phyloP scores from a whole-genome alignment of 2,329 filamentous ascomycete species.

The Dryadomyces quercivorus region DNA sequence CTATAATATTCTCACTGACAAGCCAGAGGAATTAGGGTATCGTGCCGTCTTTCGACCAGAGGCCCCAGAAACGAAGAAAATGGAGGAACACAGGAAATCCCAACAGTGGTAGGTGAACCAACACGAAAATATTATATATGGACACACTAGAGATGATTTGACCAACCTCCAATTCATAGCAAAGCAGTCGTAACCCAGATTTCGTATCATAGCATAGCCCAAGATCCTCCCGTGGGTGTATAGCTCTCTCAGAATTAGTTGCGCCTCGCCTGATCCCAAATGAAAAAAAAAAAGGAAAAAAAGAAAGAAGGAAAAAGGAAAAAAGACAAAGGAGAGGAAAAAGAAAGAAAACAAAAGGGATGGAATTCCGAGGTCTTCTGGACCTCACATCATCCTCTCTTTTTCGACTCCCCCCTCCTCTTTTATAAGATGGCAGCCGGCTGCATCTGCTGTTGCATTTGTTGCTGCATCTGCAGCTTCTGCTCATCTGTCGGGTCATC shows the following conservation, averaged over 20 bases:
- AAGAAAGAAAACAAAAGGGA: background rate
- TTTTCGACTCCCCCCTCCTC: background rate
- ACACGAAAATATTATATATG: background rate
- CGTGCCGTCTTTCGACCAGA: background rate
- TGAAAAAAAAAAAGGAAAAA: slow-evolving; percentile 1
- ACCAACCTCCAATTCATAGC: slow-evolving; percentile 1
- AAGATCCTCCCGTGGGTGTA: background rate
- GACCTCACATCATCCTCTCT: background rate
- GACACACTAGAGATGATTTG: background rate
- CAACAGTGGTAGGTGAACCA: background rate
- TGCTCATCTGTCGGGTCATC: slow-evolving; percentile 56
- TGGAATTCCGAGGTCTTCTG: background rate
- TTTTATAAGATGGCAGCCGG: background rate
- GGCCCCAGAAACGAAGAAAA: background rate
- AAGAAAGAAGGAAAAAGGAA: background rate
- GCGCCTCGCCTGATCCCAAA: slow-evolving; percentile 2
- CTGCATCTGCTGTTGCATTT: background rate
- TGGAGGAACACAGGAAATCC: background rate
- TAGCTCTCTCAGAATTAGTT: background rate
- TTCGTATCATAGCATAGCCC: slow-evolving; percentile 2
- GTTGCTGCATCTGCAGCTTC: slow-evolving; percentile 37
- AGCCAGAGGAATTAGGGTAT: background rate
- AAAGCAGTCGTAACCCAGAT: slow-evolving; percentile 1
- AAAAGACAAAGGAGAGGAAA: background rate
- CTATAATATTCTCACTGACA: background rate